Conservation (phyloP, 352 stramenopile species). For the Pythium insidiosum region DNA sequence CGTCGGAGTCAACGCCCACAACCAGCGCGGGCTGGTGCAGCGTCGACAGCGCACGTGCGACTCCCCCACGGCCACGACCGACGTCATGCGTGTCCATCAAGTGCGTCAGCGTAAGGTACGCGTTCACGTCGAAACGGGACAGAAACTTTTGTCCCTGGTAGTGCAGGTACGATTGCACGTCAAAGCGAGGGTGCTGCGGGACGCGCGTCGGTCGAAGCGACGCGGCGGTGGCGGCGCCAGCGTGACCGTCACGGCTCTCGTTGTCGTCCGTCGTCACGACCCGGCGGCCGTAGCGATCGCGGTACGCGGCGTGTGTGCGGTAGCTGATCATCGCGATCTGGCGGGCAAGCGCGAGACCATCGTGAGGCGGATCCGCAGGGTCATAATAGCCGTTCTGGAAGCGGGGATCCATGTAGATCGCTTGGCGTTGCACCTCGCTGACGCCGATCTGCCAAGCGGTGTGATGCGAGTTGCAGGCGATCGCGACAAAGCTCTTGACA, state of each 20-base stretch:
- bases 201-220: slow-evolving; percentile 16
- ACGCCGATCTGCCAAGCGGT: slow-evolving; percentile 96
- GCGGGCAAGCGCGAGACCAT: slow-evolving; percentile 87
- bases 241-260: too few relatives aligned
- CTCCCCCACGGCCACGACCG: slow-evolving; percentile 63
- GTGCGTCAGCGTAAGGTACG: slow-evolving; percentile 93
- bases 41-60: slow-evolving; percentile 50
- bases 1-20: slow-evolving; percentile 92
- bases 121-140: slow-evolving; percentile 92
- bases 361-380: slow-evolving; percentile 40
- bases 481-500: slow-evolving; percentile 88
- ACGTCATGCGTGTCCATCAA: slow-evolving; percentile 97
- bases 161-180: slow-evolving; percentile 82
- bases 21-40: slow-evolving; percentile 81
- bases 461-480: slow-evolving; percentile 91
- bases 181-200: slow-evolving; percentile 23
- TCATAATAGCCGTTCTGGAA: slow-evolving; percentile 85
- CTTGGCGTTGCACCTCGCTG: slow-evolving; percentile 92
- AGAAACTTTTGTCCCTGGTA: slow-evolving; percentile 96
- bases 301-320: slow-evolving; percentile 88
- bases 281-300: slow-evolving; percentile 89
- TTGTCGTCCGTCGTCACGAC: slow-evolving; percentile 14
- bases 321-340: slow-evolving; percentile 98
- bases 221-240: too few relatives aligned
- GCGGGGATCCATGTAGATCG: slow-evolving; percentile 93